Conservation (phyloP, 1,139 yeast genomes). For the Pichia sp. region DNA sequence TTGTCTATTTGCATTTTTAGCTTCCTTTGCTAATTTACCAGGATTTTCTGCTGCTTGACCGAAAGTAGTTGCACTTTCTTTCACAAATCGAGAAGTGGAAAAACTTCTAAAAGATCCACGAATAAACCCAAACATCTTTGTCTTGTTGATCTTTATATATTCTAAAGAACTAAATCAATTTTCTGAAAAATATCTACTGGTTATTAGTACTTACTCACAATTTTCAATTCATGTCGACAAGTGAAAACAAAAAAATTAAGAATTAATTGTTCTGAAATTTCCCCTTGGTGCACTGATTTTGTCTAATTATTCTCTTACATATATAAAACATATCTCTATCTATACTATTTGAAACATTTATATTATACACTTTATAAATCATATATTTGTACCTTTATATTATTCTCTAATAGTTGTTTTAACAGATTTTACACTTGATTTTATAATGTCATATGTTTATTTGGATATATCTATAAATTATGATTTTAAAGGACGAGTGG, state of each 20-base stretch:
- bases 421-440: background rate
- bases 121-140: background rate
- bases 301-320: no score
- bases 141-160: background rate
- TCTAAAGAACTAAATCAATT: no score
- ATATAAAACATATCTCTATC: no score
- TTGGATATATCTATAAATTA: constrained; percentile 53
- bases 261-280: background rate
- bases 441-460: constrained; percentile 27
- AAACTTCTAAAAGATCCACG: constrained; percentile 9
- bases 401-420: no score
- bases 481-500: constrained; percentile 52
- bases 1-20: constrained; percentile 10
- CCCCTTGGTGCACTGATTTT: background rate
- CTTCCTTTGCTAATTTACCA: constrained; percentile 5
- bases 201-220: no score
- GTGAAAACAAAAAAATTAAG: background rate
- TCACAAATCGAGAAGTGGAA: background rate
- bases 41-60: constrained; percentile 22
- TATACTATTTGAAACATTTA: no score
- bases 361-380: no score
- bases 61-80: constrained; percentile 19
- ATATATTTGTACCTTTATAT: no score
- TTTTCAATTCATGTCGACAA: background rate
- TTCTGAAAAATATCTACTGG: no score